Evolutionary conservation across 176 grass and related monocot species (phyloP).

Genomic region (Eleusine coracana): DNA sequence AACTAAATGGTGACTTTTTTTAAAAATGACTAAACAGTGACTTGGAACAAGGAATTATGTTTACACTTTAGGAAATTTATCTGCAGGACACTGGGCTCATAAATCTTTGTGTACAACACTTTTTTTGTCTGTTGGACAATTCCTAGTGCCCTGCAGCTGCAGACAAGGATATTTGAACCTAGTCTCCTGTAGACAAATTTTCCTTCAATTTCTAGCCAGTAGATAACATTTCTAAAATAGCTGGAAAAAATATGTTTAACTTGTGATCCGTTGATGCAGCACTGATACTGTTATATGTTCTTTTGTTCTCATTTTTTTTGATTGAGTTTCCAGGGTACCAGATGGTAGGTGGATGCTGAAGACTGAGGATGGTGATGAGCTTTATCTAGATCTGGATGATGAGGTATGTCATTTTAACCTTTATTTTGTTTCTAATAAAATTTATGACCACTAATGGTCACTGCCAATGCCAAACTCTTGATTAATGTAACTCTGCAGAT

Average conservation of each 20-base stretch:
- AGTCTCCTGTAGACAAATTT: no score
- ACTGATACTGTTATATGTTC: slow-evolving; percentile 18
- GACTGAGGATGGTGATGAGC: slow-evolving; percentile 50
- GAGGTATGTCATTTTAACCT: slow-evolving; percentile 51
- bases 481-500: slow-evolving; percentile 56
- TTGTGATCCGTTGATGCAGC: slow-evolving; percentile 7
- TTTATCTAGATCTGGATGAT: slow-evolving; percentile 80
- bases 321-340: slow-evolving; percentile 42
- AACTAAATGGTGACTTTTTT: background rate
- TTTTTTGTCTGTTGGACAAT: no score
- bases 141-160: no score
- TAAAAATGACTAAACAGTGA: background rate
- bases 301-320: slow-evolving; percentile 22
- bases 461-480: slow-evolving; percentile 7
- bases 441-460: background rate
- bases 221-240: background rate
- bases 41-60: background rate
- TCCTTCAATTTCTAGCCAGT: background rate
- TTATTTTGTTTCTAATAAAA: slow-evolving; percentile 22
- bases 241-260: background rate
- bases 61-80: background rate
- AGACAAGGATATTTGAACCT: no score
- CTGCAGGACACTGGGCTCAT: background rate
- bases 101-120: background rate
- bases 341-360: slow-evolving; percentile 81